These are phyloP conservation scores for Pythium apleroticum DNA, from an alignment of 352 stramenopile species.

Conservation along the genomic window DNA sequence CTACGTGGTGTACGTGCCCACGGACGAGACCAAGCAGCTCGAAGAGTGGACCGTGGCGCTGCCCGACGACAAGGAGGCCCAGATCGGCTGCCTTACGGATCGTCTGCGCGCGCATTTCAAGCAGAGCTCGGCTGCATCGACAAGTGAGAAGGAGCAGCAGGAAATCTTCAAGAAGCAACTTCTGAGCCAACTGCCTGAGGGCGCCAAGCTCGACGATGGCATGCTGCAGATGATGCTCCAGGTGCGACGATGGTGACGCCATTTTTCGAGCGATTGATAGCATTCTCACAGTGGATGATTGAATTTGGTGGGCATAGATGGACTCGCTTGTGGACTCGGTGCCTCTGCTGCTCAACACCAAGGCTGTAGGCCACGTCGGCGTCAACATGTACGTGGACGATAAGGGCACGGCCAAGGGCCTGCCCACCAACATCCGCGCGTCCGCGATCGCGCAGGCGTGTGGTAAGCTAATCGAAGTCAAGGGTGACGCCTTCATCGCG, in stretches of 20 bases:
- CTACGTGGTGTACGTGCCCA: slow-evolving; percentile 69
- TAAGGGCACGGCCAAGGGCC: slow-evolving; percentile 84
- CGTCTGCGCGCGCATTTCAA: slow-evolving; percentile 80
- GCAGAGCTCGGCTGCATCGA: slow-evolving; percentile 29
- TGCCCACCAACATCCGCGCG: slow-evolving; percentile 75
- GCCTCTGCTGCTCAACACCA: slow-evolving; percentile 82
- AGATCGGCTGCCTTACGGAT: slow-evolving; percentile 83
- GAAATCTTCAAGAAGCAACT: slow-evolving; percentile 85
- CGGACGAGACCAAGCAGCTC: slow-evolving; percentile 49
- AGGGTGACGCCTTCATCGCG: slow-evolving; percentile 86
- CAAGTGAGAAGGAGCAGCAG: slow-evolving; percentile 49
- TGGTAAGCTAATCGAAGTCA: slow-evolving; percentile 82
- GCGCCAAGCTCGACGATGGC: slow-evolving; percentile 56
- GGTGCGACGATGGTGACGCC: slow-evolving; percentile 14
- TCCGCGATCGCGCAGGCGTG: slow-evolving; percentile 81
- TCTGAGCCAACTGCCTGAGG: slow-evolving; percentile 66
- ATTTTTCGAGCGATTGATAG: background rate
- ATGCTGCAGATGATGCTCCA: slow-evolving; percentile 87
- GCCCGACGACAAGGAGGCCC: slow-evolving; percentile 71
- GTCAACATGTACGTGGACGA: slow-evolving; percentile 92
- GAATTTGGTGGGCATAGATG: slow-evolving; percentile 41
- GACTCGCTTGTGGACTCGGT: slow-evolving; percentile 88
- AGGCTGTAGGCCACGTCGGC: slow-evolving; percentile 63
- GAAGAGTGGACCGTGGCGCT: slow-evolving; percentile 75
- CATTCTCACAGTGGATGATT: background rate